Evolutionary conservation across 192 early-diverging fungal genomes (phyloP).

Genomic region (Dimargaris cristalligena): DNA sequence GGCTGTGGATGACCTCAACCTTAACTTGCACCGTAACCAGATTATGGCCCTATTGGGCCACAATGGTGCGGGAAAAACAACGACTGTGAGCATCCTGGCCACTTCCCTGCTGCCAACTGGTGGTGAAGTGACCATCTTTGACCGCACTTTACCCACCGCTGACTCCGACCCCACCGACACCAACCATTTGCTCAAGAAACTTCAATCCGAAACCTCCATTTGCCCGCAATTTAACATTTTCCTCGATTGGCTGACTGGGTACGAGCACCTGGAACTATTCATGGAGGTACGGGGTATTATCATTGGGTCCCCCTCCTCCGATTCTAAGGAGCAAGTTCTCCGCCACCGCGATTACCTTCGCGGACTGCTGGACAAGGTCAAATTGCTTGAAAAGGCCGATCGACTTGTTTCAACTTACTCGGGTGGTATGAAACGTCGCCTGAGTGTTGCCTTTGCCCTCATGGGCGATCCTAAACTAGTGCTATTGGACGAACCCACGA

Average conservation of each 20-base stretch:
- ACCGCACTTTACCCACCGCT: slow-evolving; percentile 14
- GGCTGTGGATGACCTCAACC: background rate
- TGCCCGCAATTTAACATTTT: slow-evolving; percentile 41
- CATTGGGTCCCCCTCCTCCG: slow-evolving; percentile 12
- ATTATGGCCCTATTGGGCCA: slow-evolving; percentile 14
- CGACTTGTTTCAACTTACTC: slow-evolving; percentile 19
- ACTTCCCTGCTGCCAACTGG: slow-evolving; percentile 18
- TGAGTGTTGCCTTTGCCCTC: slow-evolving; percentile 31
- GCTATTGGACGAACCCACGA: slow-evolving; percentile 39
- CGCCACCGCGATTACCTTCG: slow-evolving; percentile 14
- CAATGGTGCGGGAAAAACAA: slow-evolving; percentile 61
- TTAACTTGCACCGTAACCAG: background rate
- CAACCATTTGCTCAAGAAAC: slow-evolving; percentile 13
- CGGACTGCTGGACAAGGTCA: slow-evolving; percentile 16
- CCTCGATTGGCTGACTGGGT: slow-evolving; percentile 25
- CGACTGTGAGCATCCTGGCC: slow-evolving; percentile 25
- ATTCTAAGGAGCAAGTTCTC: slow-evolving; percentile 11
- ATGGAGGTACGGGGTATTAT: slow-evolving; percentile 31
- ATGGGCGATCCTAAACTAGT: slow-evolving; percentile 32
- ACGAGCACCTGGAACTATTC: slow-evolving; percentile 29
- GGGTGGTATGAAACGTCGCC: slow-evolving; percentile 41
- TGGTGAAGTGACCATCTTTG: slow-evolving; percentile 17
- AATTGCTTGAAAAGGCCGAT: slow-evolving; percentile 24
- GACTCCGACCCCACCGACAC: slow-evolving; percentile 12
- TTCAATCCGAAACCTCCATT: slow-evolving; percentile 30